Percentiles rank a stretch among this genome's conserved stretches.
phyloP scores from a whole-genome alignment of 2,329 filamentous ascomycete genomes.

The Didymella keratinophila region DNA sequence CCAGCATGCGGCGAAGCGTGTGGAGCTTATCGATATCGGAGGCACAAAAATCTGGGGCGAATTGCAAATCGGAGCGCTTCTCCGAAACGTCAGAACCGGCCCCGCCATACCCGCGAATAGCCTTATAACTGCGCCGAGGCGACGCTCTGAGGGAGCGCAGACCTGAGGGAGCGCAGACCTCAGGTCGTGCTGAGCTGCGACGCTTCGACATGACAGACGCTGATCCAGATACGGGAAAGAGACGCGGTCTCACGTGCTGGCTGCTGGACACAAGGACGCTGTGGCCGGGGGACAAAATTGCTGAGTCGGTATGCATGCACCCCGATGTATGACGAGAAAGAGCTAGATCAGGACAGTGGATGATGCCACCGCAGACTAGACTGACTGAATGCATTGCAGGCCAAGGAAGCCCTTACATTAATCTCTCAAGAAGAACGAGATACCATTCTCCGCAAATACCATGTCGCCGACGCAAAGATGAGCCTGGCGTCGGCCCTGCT shows the following conservation, averaged over 20 bases:
- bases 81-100: conserved; percentile 17
- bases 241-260: conserved; percentile 54
- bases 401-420: conserved; percentile 53
- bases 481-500: conserved; percentile 74
- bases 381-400: conserved; percentile 39
- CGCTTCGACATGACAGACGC: conserved; percentile 26
- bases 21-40: conserved; percentile 15
- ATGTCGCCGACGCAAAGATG: conserved; percentile 77
- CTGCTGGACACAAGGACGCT: conserved; percentile 58
- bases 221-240: conserved; percentile 18
- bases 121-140: conserved; percentile 14
- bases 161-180: not conserved
- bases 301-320: conserved; percentile 20
- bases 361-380: not conserved
- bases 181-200: not conserved
- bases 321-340: not conserved
- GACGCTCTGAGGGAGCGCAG: too few species aligned
- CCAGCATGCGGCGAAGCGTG: conserved; percentile 13
- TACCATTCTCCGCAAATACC: conserved; percentile 67
- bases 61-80: conserved; percentile 7
- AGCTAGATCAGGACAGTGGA: not conserved
- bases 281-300: conserved; percentile 58
- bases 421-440: conserved; percentile 63
- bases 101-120: conserved; percentile 30
- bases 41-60: conserved; percentile 17